Conservation (phyloP, 1,139 yeast species). For the Blastobotrys serpentis region DNA sequence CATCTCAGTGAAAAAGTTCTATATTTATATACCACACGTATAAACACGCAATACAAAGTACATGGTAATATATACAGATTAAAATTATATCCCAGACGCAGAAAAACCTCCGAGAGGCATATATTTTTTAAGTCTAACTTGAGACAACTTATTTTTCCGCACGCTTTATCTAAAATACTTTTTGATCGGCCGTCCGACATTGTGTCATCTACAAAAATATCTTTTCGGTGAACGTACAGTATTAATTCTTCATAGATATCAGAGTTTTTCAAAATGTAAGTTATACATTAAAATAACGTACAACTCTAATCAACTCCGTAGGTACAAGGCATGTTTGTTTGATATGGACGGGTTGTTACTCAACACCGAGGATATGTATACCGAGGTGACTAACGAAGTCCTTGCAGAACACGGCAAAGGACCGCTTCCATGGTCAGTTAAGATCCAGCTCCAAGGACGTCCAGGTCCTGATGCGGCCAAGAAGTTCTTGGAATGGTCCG, state of each 20-base stretch:
- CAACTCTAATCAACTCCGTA: conserved; percentile 1
- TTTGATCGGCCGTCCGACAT: neutral
- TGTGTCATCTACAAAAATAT: neutral
- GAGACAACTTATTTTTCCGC: conserved; percentile 1
- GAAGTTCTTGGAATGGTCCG: conserved; percentile 63
- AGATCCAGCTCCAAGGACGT: conserved; percentile 81
- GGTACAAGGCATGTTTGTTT: conserved; percentile 76
- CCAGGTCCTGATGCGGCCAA: conserved; percentile 74
- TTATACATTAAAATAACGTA: conserved; percentile 1
- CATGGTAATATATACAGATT: neutral
- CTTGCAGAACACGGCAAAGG: conserved; percentile 70
- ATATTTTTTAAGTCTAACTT: neutral
- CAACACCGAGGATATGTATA: conserved; percentile 88
- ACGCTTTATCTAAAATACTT: too few relatives aligned
- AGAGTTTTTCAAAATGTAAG: neutral
- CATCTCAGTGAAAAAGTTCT: neutral
- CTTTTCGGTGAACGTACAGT: too few relatives aligned
- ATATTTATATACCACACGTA: neutral
- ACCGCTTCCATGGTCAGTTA: conserved; percentile 85
- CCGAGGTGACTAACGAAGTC: conserved; percentile 66
- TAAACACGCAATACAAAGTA: neutral
- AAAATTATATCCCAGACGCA: neutral
- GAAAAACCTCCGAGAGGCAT: neutral
- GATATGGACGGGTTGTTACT: conserved; percentile 95
- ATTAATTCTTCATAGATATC: too few relatives aligned